A percentile compares a stretch with the other conserved stretches of the same genome.
Conservation (phyloP, 2,329 filamentous ascomycete species). For the Fusarium musae region DNA sequence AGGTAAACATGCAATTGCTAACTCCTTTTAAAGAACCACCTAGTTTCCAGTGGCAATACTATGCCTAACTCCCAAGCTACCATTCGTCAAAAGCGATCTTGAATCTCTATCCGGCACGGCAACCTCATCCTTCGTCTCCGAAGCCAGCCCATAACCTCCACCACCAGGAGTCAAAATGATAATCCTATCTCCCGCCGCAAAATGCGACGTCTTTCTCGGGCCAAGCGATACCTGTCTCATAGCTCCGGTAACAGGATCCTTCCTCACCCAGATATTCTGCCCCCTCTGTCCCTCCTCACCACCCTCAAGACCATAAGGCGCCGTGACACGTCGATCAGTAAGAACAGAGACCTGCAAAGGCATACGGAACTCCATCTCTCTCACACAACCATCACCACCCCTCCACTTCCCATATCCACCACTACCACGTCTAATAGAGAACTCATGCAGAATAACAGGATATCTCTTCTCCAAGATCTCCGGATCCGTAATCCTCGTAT, state of each 20-base stretch:
- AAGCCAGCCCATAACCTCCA: slow-evolving; percentile 37
- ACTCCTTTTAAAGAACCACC: not conserved
- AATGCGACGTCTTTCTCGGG: slow-evolving; percentile 33
- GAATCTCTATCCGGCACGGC: slow-evolving; percentile 16
- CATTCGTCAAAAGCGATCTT: slow-evolving; percentile 32
- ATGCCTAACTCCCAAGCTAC: slow-evolving; percentile 33
- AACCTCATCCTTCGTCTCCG: not conserved
- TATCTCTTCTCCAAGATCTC: slow-evolving; percentile 52
- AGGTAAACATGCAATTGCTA: not conserved
- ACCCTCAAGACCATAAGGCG: slow-evolving; percentile 79
- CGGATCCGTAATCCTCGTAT: slow-evolving; percentile 52
- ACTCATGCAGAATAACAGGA: slow-evolving; percentile 48
- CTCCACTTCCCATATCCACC: slow-evolving; percentile 72
- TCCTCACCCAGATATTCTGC: slow-evolving; percentile 73
- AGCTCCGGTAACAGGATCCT: slow-evolving; percentile 44
- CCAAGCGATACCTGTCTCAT: slow-evolving; percentile 47
- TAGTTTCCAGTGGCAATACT: slow-evolving; percentile 37
- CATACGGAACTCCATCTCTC: slow-evolving; percentile 84
- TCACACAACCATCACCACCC: slow-evolving; percentile 80
- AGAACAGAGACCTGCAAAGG: slow-evolving; percentile 83
- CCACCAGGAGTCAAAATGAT: slow-evolving; percentile 44
- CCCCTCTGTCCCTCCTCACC: slow-evolving; percentile 76
- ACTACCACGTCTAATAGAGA: slow-evolving; percentile 44
- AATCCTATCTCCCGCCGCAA: slow-evolving; percentile 40
- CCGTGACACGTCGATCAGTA: slow-evolving; percentile 78